A percentile compares a stretch with the other conserved stretches of the same genome.
phyloP scores from a whole-genome alignment of 2,329 filamentous ascomycete species.

The Lasiodiplodia gonubiensis region DNA sequence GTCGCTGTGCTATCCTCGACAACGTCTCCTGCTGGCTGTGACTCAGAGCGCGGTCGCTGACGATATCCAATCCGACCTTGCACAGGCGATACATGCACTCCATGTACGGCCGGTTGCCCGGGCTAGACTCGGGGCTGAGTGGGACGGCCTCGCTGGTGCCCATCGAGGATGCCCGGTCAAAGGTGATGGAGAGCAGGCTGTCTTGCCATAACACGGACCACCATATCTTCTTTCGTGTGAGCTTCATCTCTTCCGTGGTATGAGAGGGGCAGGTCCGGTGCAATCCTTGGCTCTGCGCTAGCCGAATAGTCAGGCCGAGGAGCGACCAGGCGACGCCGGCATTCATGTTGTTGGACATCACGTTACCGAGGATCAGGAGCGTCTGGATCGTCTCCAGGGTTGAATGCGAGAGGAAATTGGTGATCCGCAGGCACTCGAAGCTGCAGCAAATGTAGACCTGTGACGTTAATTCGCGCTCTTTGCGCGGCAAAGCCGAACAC shows the following conservation, averaged over 20 bases:
- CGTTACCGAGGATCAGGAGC: constrained; percentile 66
- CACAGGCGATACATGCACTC: constrained; percentile 63
- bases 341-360: constrained; percentile 68
- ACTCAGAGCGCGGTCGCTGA: constrained; percentile 58
- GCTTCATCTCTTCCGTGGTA: constrained; percentile 53
- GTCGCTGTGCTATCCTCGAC: constrained; percentile 61
- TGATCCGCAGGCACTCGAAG: constrained; percentile 68
- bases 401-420: constrained; percentile 67
- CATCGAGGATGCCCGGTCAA: constrained; percentile 63
- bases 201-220: constrained; percentile 71
- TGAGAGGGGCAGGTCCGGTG: constrained; percentile 64
- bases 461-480: constrained; percentile 66
- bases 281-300: constrained; percentile 65
- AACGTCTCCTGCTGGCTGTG: constrained; percentile 61
- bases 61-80: constrained; percentile 65
- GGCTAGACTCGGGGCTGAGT: constrained; percentile 48
- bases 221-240: constrained; percentile 50
- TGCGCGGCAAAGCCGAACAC: constrained; percentile 62
- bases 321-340: constrained; percentile 68
- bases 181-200: constrained; percentile 67
- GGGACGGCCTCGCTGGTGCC: constrained; percentile 57
- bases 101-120: constrained; percentile 61
- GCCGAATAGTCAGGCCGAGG: constrained; percentile 63
- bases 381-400: constrained; percentile 67
- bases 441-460: constrained; percentile 70